Conservation (phyloP, 257 asterid species). For the Rhazya stricta region DNA sequence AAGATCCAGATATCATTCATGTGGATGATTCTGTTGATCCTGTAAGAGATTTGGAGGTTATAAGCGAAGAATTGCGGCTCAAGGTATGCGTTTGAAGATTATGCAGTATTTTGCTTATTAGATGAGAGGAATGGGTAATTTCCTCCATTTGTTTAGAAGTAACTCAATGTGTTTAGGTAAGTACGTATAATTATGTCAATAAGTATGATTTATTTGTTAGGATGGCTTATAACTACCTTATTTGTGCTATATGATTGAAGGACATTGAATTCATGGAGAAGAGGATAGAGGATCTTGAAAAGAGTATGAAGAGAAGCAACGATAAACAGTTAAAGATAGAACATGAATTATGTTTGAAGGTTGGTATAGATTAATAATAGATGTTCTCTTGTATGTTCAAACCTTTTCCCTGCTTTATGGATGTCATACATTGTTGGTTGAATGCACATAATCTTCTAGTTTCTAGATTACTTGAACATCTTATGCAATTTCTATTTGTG, state of each 20-base stretch:
- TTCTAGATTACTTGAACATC: background rate
- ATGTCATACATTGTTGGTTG: background rate
- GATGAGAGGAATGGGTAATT: background rate
- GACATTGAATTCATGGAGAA: constrained; percentile 86
- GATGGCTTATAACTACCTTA: constrained; percentile 19
- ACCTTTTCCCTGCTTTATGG: background rate
- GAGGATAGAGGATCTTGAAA: constrained; percentile 89
- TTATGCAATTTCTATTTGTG: background rate
- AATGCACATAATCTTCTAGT: background rate
- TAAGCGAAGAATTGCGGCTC: constrained; percentile 77
- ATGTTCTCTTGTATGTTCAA: background rate
- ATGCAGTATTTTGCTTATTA: background rate
- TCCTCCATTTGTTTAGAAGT: background rate
- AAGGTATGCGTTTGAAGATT: constrained; percentile 46
- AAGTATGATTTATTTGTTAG: background rate
- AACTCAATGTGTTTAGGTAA: background rate
- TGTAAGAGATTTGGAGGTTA: constrained; percentile 88
- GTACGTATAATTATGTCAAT: background rate
- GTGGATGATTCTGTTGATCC: constrained; percentile 96
- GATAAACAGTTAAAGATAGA: constrained; percentile 93
- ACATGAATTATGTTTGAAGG: constrained; percentile 81
- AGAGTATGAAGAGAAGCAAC: constrained; percentile 99
- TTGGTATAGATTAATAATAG: constrained; percentile 23
- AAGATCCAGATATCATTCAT: constrained; percentile 91
- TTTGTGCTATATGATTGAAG: constrained; percentile 33